These are phyloP conservation scores for Fusarium redolens DNA, from an alignment of 2,329 filamentous ascomycete species.

Conservation along the genomic window DNA sequence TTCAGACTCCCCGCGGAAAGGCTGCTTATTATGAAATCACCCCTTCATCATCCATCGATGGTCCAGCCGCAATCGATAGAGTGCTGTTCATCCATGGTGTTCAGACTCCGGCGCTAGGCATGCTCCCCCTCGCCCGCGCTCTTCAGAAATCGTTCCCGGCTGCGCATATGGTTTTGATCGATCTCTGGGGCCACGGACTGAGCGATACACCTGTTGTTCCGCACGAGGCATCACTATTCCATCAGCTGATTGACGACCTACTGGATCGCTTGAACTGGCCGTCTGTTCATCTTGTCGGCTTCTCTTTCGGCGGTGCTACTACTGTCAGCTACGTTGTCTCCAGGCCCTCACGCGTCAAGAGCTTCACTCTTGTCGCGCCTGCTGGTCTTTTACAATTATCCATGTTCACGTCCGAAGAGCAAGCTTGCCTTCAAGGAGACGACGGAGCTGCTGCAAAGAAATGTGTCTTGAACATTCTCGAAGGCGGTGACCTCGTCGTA, in stretches of 20 bases:
- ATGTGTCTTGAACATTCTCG: constrained; percentile 55
- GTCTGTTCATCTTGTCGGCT: constrained; percentile 59
- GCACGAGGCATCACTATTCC: constrained; percentile 57
- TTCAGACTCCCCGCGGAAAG: constrained; percentile 48
- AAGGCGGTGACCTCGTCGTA: constrained; percentile 56
- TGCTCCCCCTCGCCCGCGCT: constrained; percentile 54
- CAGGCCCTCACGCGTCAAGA: constrained; percentile 45
- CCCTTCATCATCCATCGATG: constrained; percentile 5
- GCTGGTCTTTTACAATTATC: constrained; percentile 54
- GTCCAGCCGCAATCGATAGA: constrained; percentile 18
- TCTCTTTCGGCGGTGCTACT: constrained; percentile 60
- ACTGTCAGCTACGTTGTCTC: constrained; percentile 53
- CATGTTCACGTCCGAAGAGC: constrained; percentile 45
- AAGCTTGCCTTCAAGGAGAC: constrained; percentile 32
- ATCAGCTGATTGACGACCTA: constrained; percentile 53
- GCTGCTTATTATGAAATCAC: constrained; percentile 55
- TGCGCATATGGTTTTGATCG: constrained; percentile 57
- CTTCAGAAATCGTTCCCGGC: constrained; percentile 51
- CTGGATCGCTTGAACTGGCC: constrained; percentile 56
- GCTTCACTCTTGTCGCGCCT: constrained; percentile 58
- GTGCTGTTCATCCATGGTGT: constrained; percentile 63
- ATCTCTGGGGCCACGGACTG: constrained; percentile 67
- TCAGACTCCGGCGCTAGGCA: constrained; percentile 61
- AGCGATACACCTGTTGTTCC: constrained; percentile 58
- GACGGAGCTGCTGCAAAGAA: constrained; percentile 49